Conservation (phyloP, 2,329 filamentous ascomycete species). For the Fusarium nodosum region DNA sequence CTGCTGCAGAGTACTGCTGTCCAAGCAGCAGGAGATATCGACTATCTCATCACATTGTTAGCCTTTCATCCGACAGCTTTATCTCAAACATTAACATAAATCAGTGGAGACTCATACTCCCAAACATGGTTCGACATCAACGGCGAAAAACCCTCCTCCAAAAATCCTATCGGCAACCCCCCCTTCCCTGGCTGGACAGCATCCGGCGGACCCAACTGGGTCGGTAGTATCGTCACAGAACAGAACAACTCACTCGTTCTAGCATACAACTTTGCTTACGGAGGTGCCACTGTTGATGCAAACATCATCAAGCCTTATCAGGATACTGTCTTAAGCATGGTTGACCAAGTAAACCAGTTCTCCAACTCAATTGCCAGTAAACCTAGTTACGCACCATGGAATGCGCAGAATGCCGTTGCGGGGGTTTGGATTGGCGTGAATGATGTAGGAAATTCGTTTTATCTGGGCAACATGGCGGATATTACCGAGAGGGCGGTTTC, state of each 20-base stretch:
- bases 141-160: conserved; percentile 63
- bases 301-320: conserved; percentile 65
- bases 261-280: conserved; percentile 67
- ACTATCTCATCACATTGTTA: conserved; percentile 45
- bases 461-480: conserved; percentile 45
- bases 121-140: conserved; percentile 66
- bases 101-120: conserved; percentile 53
- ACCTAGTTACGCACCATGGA: conserved; percentile 58
- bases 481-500: conserved; percentile 59
- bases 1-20: background rate
- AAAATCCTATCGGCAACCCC: conserved; percentile 74
- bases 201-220: conserved; percentile 65
- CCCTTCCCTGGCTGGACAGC: conserved; percentile 65
- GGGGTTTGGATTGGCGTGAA: conserved; percentile 69
- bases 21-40: conserved; percentile 14
- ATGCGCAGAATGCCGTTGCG: conserved; percentile 58
- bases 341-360: conserved; percentile 51
- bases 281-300: conserved; percentile 67
- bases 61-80: accelerated
- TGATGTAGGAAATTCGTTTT: conserved; percentile 66
- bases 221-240: conserved; percentile 62
- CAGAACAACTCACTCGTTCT: conserved; percentile 61
- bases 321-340: conserved; percentile 58
- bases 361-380: conserved; percentile 49
- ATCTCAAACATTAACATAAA: background rate